Conservation (phyloP, 176 grass and related monocot species). For the Guadua angustifolia region DNA sequence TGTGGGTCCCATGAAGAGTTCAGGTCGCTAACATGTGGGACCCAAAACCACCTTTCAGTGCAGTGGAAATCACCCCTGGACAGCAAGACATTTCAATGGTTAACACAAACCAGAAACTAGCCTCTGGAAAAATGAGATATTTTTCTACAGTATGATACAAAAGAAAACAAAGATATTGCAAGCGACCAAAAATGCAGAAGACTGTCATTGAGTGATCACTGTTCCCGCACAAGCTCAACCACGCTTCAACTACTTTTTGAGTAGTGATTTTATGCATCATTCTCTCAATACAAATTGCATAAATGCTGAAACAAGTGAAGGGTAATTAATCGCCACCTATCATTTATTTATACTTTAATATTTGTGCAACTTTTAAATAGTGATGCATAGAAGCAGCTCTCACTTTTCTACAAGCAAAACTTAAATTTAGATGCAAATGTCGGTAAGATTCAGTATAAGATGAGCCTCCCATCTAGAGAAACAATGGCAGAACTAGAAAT, state of each 20-base stretch:
- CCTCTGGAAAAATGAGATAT: neutral
- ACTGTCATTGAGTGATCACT: neutral
- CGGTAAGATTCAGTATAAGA: neutral
- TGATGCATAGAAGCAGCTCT: too few relatives aligned
- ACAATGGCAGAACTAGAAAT: too few relatives aligned
- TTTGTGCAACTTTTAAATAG: too few relatives aligned
- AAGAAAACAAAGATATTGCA: neutral
- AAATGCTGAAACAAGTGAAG: too few relatives aligned
- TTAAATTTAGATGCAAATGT: neutral
- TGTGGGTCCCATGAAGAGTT: slow-evolving; percentile 6
- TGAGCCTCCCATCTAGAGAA: neutral
- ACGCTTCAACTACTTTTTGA: neutral
- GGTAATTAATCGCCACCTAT: too few relatives aligned
- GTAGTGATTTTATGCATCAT: too few relatives aligned
- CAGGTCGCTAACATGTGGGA: neutral
- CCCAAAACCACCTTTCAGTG: neutral
- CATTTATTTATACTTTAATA: too few relatives aligned
- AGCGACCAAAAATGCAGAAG: neutral
- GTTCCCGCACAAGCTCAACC: neutral
- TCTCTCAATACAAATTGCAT: too few relatives aligned
- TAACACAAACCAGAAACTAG: neutral
- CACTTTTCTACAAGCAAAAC: neutral
- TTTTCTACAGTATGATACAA: neutral
- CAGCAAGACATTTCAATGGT: neutral
- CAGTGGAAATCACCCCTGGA: neutral